phyloP scores from a whole-genome alignment of 2,329 filamentous ascomycete species.

The Cyanodermella asteris region DNA sequence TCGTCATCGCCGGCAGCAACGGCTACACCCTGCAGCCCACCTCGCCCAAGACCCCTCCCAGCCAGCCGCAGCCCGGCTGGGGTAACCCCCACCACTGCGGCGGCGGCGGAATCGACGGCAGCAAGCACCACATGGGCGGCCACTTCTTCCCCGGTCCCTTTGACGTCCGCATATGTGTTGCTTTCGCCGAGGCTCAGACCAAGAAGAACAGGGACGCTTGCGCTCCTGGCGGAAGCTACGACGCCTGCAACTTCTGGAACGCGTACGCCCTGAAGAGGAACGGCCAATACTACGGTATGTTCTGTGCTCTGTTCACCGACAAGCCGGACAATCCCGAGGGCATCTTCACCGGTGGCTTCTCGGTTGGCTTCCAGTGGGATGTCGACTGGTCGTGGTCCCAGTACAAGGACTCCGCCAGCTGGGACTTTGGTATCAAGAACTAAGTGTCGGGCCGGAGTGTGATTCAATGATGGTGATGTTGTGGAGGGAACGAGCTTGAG shows the following conservation, averaged over 20 bases:
- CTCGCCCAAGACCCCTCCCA: slow-evolving; percentile 1
- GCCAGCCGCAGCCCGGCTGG: background rate
- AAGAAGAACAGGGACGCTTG: slow-evolving; percentile 14
- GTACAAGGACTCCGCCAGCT: too few relatives aligned
- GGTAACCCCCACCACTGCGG: slow-evolving; percentile 1
- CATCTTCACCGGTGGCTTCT: too few relatives aligned
- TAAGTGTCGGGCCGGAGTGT: too few relatives aligned
- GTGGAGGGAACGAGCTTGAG: too few relatives aligned
- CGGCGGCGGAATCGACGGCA: slow-evolving; percentile 4
- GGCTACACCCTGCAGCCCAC: slow-evolving; percentile 11
- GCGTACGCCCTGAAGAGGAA: slow-evolving; percentile 17
- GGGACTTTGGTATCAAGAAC: too few relatives aligned
- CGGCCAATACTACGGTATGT: slow-evolving; percentile 15
- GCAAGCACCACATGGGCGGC: slow-evolving; percentile 3
- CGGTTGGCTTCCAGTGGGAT: too few relatives aligned
- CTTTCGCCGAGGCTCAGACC: slow-evolving; percentile 16
- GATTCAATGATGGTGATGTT: too few relatives aligned
- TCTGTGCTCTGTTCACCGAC: slow-evolving; percentile 14
- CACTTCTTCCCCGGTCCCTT: slow-evolving; percentile 2
- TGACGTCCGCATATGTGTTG: slow-evolving; percentile 11
- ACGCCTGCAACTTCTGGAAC: slow-evolving; percentile 18
- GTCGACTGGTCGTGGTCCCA: too few relatives aligned
- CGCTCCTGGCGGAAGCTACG: slow-evolving; percentile 11
- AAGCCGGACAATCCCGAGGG: too few relatives aligned
- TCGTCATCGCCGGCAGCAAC: slow-evolving; percentile 22